Percentiles rank a stretch among this genome's conserved stretches.
Conservation (phyloP, 2,329 filamentous ascomycete species). For the Cephalotrichum gorgonifer region DNA sequence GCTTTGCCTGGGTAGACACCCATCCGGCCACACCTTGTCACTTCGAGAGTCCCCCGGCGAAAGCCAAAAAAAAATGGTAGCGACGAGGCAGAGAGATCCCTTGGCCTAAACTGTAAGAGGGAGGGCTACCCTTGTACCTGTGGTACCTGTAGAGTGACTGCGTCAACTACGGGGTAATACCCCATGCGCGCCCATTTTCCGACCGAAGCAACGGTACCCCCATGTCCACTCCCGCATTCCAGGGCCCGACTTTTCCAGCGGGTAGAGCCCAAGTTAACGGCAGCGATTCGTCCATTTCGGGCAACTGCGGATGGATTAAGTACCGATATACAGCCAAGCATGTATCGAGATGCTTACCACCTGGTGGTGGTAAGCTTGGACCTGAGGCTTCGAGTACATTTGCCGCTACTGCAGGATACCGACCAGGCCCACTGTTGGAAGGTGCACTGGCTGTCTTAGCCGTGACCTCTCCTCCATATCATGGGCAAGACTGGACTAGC, state of each 20-base stretch:
- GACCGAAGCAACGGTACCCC: background rate
- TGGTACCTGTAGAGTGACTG: background rate
- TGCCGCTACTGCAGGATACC: constrained; percentile 1
- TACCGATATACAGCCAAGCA: constrained; percentile 2
- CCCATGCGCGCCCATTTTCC: background rate
- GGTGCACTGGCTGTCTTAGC: too few relatives aligned
- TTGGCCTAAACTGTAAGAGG: constrained; percentile 1
- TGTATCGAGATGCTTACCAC: background rate
- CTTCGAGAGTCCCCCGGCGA: background rate
- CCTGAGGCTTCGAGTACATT: constrained; percentile 1
- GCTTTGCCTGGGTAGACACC: background rate
- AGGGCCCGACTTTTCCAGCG: background rate
- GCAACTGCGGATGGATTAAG: background rate
- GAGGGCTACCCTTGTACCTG: constrained; percentile 1
- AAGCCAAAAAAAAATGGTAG: constrained; percentile 5
- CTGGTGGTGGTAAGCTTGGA: background rate
- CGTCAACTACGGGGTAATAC: background rate
- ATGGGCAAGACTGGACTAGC: too few relatives aligned
- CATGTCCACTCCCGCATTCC: background rate
- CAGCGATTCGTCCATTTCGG: background rate
- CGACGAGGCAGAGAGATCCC: background rate
- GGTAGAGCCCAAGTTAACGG: background rate
- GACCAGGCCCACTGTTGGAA: background rate
- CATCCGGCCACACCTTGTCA: background rate
- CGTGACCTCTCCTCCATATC: too few relatives aligned